Evolutionary conservation across 176 grass and related monocot genomes (phyloP), one percentile per base, ranked within the genome.

Genomic region (Rhynchospora pubera): DNA sequence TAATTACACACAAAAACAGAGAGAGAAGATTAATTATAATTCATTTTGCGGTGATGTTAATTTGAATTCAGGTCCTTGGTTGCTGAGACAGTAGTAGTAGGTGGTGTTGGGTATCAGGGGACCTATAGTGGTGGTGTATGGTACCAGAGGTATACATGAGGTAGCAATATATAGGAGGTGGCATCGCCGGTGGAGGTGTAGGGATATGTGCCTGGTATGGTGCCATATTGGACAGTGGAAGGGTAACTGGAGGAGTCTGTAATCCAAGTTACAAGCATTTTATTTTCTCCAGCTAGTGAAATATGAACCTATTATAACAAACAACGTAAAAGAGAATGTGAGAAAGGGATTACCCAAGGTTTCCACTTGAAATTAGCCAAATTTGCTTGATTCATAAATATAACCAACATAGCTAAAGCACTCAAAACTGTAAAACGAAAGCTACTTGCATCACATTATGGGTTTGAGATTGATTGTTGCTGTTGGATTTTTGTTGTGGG

Each of bases 121-220:
- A 43, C 95, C 95, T 65, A 98, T 88, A 68, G 94, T 90, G 71
- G 89, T 98, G 90, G 57, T 98, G 89, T 62, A 98, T 98, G n/a
- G 90, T 90, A 66, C 92, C 90, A 65, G 95, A 98, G 34, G 72
- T 88, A 81, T 98, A 98, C 3, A 98, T 42, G 77, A 98, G 75
- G 63, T 98, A 98, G 58, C 63, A n/a, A n/a, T n/a, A n/a, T 88
- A 81, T 98, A 98, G 18, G 92, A 98, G 47, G 92, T 93, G 86
- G 87, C 85, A 67, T 94, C 95, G 46, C 92, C 95, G 74, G 83
- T 30, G 63, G 92, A 90, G 14, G 75, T 90, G 55, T 68, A 86
- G 39, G 84, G 83, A 79, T 94, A 98, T 46, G 75, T 71, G 47
- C 89, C 68, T 5, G 86, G 34, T 91, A 83, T 80, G 46, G 84